Evolutionary conservation across 257 asterid genomes (phyloP).

Genomic region (Salvia hispanica): DNA sequence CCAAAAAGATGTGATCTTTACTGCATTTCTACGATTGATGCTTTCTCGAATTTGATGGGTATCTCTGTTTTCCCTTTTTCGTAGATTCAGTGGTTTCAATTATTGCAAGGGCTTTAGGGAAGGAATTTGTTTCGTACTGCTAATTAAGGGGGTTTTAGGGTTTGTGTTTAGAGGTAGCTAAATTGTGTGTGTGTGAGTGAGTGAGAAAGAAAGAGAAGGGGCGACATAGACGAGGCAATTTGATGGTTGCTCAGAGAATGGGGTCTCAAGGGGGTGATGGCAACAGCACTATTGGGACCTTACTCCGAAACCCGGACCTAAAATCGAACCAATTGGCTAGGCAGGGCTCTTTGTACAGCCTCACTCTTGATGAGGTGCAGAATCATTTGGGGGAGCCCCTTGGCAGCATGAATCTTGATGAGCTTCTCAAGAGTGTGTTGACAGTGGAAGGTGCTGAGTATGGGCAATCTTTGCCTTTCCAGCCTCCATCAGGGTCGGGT

Average conservation of each 20-base stretch:
- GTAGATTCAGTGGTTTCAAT: constrained; percentile 39
- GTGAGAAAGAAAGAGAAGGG: constrained; percentile 25
- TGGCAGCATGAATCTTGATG: constrained; percentile 89
- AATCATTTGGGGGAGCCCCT: constrained; percentile 82
- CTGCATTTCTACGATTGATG: constrained; percentile 25
- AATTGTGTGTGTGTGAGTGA: constrained; percentile 14
- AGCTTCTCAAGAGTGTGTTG: constrained; percentile 77
- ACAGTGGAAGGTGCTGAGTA: constrained; percentile 43
- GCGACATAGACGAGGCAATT: constrained; percentile 31
- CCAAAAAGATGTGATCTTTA: constrained; percentile 31
- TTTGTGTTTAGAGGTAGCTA: constrained; percentile 25
- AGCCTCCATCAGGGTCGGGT: constrained; percentile 34
- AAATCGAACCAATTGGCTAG: constrained; percentile 52
- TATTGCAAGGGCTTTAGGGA: constrained; percentile 35
- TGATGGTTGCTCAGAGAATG: constrained; percentile 56
- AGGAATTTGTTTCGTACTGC: constrained; percentile 32
- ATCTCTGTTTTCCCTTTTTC: constrained; percentile 8
- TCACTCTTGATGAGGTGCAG: constrained; percentile 93
- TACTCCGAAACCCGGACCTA: constrained; percentile 44
- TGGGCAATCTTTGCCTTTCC: constrained; percentile 39
- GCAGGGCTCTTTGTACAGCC: constrained; percentile 78
- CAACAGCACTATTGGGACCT: constrained; percentile 44
- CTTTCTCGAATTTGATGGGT: constrained; percentile 38
- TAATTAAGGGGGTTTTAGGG: constrained; percentile 34
- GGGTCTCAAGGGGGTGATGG: constrained; percentile 73